phyloP scores from a whole-genome alignment of 306 rosid species.

The Begonia fuchsioides region DNA sequence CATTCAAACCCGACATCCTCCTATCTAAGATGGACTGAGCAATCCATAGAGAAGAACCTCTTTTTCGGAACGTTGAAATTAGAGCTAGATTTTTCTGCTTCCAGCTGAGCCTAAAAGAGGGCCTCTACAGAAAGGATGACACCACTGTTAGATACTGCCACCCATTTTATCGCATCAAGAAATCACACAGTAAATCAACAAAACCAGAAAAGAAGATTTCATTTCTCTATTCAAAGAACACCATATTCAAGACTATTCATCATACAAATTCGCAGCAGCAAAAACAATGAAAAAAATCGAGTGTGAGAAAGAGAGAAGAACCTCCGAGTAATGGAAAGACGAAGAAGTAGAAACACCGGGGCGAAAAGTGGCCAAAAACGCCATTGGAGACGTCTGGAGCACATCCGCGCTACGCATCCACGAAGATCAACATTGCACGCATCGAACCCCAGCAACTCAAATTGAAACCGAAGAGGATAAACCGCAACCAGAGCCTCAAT shows the following conservation, averaged over 20 bases:
- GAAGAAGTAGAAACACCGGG: conserved; percentile 21
- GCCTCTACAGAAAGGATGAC: conserved; percentile 32
- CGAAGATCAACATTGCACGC: not conserved
- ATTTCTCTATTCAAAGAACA: not conserved
- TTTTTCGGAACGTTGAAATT: conserved; percentile 8
- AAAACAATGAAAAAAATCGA: conserved; percentile 5
- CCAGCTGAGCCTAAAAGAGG: conserved; percentile 23
- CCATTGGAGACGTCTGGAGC: conserved; percentile 28
- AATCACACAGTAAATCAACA: not conserved
- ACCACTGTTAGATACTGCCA: not conserved
- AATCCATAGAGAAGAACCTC: conserved; percentile 17
- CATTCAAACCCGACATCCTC: conserved; percentile 23
- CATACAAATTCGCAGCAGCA: not conserved
- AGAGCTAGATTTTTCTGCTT: conserved; percentile 20
- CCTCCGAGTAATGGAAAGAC: conserved; percentile 29
- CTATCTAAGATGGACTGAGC: conserved; percentile 32
- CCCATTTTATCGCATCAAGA: not conserved
- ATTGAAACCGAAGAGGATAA: too few species aligned
- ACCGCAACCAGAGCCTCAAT: too few species aligned
- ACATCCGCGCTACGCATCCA: conserved; percentile 13
- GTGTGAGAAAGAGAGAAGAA: conserved; percentile 10
- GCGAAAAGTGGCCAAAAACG: conserved; percentile 38
- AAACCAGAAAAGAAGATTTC: not conserved
- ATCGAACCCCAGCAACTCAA: too few species aligned
- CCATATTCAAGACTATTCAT: not conserved